These are phyloP conservation scores for Papiliotrema fonsecae DNA, from an alignment of 1,284 basidiomycete genomes.

Conservation along the genomic window DNA sequence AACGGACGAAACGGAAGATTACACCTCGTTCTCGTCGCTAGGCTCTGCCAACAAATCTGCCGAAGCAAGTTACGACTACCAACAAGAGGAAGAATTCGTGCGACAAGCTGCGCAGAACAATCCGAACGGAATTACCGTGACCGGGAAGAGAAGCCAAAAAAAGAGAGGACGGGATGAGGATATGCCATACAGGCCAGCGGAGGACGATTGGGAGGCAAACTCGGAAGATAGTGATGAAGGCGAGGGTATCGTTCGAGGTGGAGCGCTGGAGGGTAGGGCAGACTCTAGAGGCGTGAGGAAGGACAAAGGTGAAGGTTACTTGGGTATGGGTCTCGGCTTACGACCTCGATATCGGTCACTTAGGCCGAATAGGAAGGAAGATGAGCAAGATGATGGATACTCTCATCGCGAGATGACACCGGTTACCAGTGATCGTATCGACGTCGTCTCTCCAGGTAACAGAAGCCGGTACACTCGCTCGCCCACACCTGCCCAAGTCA, in stretches of 20 bases:
- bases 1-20: conserved; percentile 20
- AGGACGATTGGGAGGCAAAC: conserved; percentile 28
- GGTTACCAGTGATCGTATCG: background rate
- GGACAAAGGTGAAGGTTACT: conserved; percentile 35
- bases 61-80: conserved; percentile 29
- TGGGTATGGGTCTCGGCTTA: conserved; percentile 34
- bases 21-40: conserved; percentile 28
- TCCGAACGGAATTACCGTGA: no score
- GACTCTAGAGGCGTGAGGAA: conserved; percentile 28
- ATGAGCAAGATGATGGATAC: conserved; percentile 7
- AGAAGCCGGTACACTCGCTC: conserved; percentile 14
- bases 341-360: conserved; percentile 19
- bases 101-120: conserved; percentile 14
- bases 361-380: conserved; percentile 7
- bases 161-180: conserved; percentile 27
- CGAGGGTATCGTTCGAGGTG: conserved; percentile 31
- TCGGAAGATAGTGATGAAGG: conserved; percentile 33
- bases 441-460: background rate
- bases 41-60: conserved; percentile 8
- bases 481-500: conserved; percentile 25
- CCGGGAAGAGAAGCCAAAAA: conserved; percentile 14
- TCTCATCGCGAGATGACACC: conserved; percentile 2
- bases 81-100: conserved; percentile 29
- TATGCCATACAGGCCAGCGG: conserved; percentile 37
- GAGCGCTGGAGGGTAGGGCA: conserved; percentile 32